A percentile compares a stretch with the other conserved stretches of the same genome.
Conservation (phyloP, 1,139 yeast genomes). For the Pichia sp. region DNA sequence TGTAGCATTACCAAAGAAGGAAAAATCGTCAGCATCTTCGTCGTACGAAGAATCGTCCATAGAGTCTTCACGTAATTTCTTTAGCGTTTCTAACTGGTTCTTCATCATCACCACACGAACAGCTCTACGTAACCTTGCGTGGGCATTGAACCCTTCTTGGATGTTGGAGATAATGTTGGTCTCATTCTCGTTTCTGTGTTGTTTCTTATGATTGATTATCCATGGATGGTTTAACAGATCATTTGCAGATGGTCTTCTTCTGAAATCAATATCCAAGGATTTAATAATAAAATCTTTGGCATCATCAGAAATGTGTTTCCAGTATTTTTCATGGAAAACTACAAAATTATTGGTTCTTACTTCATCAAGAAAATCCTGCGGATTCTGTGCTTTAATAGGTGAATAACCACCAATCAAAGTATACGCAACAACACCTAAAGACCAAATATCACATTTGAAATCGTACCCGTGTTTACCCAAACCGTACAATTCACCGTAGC, state of each 20-base stretch:
- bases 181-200: conserved; percentile 6
- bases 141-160: conserved; percentile 74
- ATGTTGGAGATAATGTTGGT: conserved; percentile 31
- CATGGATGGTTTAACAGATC: conserved; percentile 75
- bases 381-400: conserved; percentile 82
- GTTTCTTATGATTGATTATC: conserved; percentile 46
- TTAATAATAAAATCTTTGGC: conserved; percentile 77
- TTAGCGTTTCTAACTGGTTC: conserved; percentile 22
- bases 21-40: conserved; percentile 23
- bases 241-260: conserved; percentile 70
- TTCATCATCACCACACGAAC: conserved; percentile 32
- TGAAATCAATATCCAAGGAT: conserved; percentile 77
- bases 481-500: conserved; percentile 28
- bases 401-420: conserved; percentile 88
- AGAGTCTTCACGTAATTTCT: conserved; percentile 19
- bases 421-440: conserved; percentile 65
- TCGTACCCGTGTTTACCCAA: conserved; percentile 53
- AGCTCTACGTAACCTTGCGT: conserved; percentile 77
- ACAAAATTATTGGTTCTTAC: conserved; percentile 63
- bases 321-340: conserved; percentile 78
- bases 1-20: conserved; percentile 18
- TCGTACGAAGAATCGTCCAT: neutral
- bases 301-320: conserved; percentile 68
- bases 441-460: conserved; percentile 52
- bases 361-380: conserved; percentile 71